A percentile compares a stretch with the other conserved stretches of the same genome.
Conservation (phyloP, 495 filamentous ascomycete species). For the Aspergillus olivimuriae region DNA sequence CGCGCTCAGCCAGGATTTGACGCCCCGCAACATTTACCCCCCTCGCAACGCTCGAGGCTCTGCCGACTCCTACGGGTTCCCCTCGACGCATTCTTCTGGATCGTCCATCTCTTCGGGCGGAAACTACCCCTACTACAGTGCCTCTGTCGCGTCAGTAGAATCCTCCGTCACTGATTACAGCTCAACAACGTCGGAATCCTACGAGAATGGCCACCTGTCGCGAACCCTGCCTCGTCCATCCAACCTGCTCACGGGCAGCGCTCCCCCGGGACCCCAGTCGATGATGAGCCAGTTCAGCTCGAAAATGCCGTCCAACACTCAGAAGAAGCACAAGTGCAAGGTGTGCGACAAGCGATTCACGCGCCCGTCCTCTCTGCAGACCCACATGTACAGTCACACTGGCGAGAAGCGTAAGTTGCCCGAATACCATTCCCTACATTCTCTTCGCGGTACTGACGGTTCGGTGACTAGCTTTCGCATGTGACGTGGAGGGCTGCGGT, state of each 20-base stretch:
- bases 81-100: slow-evolving; percentile 80
- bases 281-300: slow-evolving; percentile 99
- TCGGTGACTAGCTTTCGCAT: slow-evolving; percentile 66
- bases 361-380: slow-evolving; percentile 90
- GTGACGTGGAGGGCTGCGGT: slow-evolving; percentile 92
- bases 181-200: slow-evolving; percentile 78
- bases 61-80: slow-evolving; percentile 90
- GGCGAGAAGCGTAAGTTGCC: slow-evolving; percentile 90
- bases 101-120: slow-evolving; percentile 88
- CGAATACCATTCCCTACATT: neutral
- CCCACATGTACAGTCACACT: slow-evolving; percentile 98
- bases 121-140: slow-evolving; percentile 69
- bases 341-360: slow-evolving; percentile 99
- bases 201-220: slow-evolving; percentile 64
- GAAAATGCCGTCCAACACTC: slow-evolving; percentile 89
- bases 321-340: slow-evolving; percentile 99
- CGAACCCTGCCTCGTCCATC: slow-evolving; percentile 78
- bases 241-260: slow-evolving; percentile 55
- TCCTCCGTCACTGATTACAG: slow-evolving; percentile 93
- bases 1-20: slow-evolving; percentile 79
- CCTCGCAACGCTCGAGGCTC: slow-evolving; percentile 61
- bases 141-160: slow-evolving; percentile 70
- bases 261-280: slow-evolving; percentile 80
- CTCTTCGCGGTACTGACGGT: slow-evolving; percentile 28
- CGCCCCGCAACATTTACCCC: slow-evolving; percentile 83